Evolutionary conservation across 169 alveolate species (phyloP).

Genomic region (Cryptosporidium sp.): DNA sequence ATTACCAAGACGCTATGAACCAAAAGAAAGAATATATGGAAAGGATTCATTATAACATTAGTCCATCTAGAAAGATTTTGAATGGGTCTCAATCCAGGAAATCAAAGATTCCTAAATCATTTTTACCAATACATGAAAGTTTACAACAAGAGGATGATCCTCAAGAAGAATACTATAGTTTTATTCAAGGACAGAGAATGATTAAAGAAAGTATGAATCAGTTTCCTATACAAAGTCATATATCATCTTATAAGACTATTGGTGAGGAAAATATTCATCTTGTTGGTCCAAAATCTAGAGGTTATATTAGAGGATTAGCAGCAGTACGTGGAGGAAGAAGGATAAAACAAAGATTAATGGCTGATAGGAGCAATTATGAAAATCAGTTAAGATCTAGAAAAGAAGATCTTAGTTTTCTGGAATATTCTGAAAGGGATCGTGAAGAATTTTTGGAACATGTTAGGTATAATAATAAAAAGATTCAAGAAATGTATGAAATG

Average conservation of each 20-base stretch:
- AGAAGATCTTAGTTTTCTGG: constrained; percentile 35
- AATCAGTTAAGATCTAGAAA: constrained; percentile 29
- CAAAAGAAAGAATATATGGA: constrained; percentile 29
- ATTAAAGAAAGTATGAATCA: constrained; percentile 36
- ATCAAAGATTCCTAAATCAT: constrained; percentile 39
- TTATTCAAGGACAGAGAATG: constrained; percentile 68
- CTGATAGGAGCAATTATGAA: constrained; percentile 20
- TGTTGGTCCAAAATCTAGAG: constrained; percentile 17
- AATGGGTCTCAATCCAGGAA: constrained; percentile 59
- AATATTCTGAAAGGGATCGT: constrained; percentile 37
- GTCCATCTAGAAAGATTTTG: constrained; percentile 25
- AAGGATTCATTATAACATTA: constrained; percentile 29
- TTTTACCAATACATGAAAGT: constrained; percentile 61
- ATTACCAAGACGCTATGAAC: constrained; percentile 9
- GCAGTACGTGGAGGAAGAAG: constrained; percentile 75
- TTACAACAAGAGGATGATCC: constrained; percentile 62
- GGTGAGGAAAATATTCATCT: neutral
- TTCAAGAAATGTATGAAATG: neutral
- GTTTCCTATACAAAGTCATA: constrained; percentile 32
- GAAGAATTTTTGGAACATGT: neutral
- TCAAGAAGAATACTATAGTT: constrained; percentile 47
- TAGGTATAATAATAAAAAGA: constrained; percentile 1
- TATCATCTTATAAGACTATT: neutral
- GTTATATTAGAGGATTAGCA: constrained; percentile 39
- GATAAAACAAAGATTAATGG: constrained; percentile 15